Evolutionary conservation across 805 yeast genomes (phyloP), one percentile per base, ranked within the genome.

Genomic region (Saccharomycopsis vini): DNA sequence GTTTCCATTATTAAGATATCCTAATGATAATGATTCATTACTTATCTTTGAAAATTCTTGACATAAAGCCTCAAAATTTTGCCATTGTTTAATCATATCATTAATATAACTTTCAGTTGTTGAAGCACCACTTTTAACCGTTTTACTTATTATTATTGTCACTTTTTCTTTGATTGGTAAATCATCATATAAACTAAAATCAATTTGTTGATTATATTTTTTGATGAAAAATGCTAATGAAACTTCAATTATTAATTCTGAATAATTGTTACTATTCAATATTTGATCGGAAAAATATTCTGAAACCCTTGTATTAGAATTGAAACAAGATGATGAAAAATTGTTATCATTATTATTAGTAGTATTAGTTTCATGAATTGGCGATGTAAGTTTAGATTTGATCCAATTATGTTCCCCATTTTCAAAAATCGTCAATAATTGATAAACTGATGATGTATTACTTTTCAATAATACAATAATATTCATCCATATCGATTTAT

Each of bases 21-120:
- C 60, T 1, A 82, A 54, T 1, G 77, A 63, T 31, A 85, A 65
- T 0, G 81, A 69, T 34, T 47, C 48, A 19, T 40, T 36, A 6
- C 31, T n/a, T 6, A 47, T 16, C 46, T 73, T 80, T 46, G 71
- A 72, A 42, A 83, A 67, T 54, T 88, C 95, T 44, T 72, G 74
- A 56, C 95, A 80, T 21, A 88, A 65, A 2, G 84, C 69, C 46
- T 78, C 81, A 45, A 89, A 72, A 47, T 80, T 76, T 28, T 72
- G 65, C 83, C 95, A 79, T 52, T 79, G 79, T 24, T 69, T 69
- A 39, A 62, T 60, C n/a, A 69, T 49, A 32, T 64, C 64, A 4
- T 60, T 46, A 20, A 64, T 55, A 49, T 65, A 65, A 2, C 62
- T 59, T 29, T 62, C 57, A 35, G 60, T 10, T 10, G 36, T 62